Evolutionary conservation across 2,329 filamentous ascomycete species (phyloP), one percentile per base, ranked within the genome.

Genomic region (Fusarium luffae): DNA sequence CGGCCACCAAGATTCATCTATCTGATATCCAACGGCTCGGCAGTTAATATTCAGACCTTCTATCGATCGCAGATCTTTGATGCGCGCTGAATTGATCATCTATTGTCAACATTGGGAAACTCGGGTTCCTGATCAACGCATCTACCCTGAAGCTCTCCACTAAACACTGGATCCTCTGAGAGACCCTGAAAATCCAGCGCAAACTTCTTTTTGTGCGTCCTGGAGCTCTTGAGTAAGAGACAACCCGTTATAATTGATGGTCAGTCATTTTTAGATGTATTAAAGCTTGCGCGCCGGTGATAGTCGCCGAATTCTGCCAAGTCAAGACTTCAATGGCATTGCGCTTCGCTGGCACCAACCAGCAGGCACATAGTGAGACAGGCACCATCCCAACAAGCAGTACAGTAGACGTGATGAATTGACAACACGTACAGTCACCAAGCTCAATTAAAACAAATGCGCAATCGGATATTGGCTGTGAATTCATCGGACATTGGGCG

Each of bases 101-200:
- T 7, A 25, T 12, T 25, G 16, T 8, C 11, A 16, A 23, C 27
- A 13, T 18, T n/a, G 2, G 11, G 37, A 49, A 13, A 5, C 5
- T 25, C 3, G 25, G 16, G 16, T 50, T 41, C 16, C 19, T 10
- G 23, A 58, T 18, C 21, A 11, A 21, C 19, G 3, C 1, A 7
- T 14, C n/a, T 65, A 65, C 60, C 60, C 62, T 65, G 27, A 10
- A 65, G 51, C 40, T 41, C 44, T 12, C 52, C 27, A 41, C 62
- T 18, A 34, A 27, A 19, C 16, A 40, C 25, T 28, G 51, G 51
- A 56, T 34, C 40, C 23, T 37, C 12, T 14, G 11, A 7, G 12
- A 63, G 59, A 63, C 59, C 59, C 61, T 63, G 59, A 49, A 57
- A 63, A 60, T 61, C 59, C 30, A 57, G 9, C 10, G 34, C 49